Conservation (phyloP, 176 grass and related monocot genomes). For the Bolboschoenus planiculmis region DNA sequence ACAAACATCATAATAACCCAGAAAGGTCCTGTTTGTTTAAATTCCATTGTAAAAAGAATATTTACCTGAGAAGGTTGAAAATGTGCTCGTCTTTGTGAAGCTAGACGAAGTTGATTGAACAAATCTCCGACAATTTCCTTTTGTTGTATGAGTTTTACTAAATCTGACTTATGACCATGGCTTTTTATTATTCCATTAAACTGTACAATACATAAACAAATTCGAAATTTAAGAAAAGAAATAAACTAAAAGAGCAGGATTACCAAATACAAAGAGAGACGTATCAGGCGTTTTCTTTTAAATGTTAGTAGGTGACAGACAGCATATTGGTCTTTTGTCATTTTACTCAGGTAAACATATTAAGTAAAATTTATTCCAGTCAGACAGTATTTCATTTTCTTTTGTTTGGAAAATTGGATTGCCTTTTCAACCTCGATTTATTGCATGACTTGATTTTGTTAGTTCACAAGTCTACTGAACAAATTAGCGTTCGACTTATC, state of each 20-base stretch:
- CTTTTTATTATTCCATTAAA: conserved; percentile 72
- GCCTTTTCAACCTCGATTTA: not conserved
- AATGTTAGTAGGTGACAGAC: not conserved
- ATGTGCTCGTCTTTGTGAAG: conserved; percentile 69
- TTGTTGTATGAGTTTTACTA: conserved; percentile 82
- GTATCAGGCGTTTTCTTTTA: not conserved
- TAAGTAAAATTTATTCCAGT: not conserved
- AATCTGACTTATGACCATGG: conserved; percentile 51
- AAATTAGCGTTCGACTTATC: not conserved
- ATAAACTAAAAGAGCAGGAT: not conserved
- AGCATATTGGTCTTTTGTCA: not conserved
- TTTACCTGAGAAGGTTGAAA: conserved; percentile 79
- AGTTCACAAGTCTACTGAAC: not conserved
- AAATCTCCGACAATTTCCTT: conserved; percentile 91
- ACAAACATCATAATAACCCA: not conserved
- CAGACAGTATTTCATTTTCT: not conserved
- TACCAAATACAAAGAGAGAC: not conserved
- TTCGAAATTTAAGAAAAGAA: not conserved
- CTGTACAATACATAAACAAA: conserved; percentile 41
- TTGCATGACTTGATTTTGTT: not conserved
- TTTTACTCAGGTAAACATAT: not conserved
- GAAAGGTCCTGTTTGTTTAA: not conserved
- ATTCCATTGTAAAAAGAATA: not conserved
- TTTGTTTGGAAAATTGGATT: not conserved
- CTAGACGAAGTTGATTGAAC: conserved; percentile 86